A percentile compares a stretch with the other conserved stretches of the same genome.
Evolutionary conservation across 495 filamentous ascomycete species (phyloP).

Genomic region (Aspergillus sclerotiicarbonarius): DNA sequence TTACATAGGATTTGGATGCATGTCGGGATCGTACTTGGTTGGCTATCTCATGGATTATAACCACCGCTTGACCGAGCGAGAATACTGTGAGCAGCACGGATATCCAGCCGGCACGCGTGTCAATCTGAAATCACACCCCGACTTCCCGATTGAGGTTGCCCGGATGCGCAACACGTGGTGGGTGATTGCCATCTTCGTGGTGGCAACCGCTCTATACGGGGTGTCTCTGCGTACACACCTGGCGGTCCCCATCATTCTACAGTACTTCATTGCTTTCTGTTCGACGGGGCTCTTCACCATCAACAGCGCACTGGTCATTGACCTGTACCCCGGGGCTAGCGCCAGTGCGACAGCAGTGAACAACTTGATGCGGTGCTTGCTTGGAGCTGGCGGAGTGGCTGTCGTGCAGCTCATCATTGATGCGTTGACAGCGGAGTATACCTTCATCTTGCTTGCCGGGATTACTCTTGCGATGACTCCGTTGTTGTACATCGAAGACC

Average conservation of each 20-base stretch:
- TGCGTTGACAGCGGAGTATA: constrained; percentile 56
- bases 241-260: constrained; percentile 54
- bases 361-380: constrained; percentile 65
- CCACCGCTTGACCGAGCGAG: constrained; percentile 33
- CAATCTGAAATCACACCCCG: constrained; percentile 38
- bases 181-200: constrained; percentile 36
- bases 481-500: constrained; percentile 37
- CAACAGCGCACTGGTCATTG: constrained; percentile 61
- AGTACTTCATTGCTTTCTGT: constrained; percentile 51
- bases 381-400: constrained; percentile 65
- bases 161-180: constrained; percentile 48
- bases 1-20: constrained; percentile 32
- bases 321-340: constrained; percentile 60
- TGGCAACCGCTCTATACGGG: constrained; percentile 30
- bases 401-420: constrained; percentile 62
- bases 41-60: constrained; percentile 44
- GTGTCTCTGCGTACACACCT: constrained; percentile 36
- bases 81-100: constrained; percentile 38
- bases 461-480: constrained; percentile 37
- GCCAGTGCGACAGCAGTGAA: constrained; percentile 69
- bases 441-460: constrained; percentile 59
- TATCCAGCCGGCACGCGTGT: constrained; percentile 41
- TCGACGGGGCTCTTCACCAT: constrained; percentile 52
- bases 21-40: constrained; percentile 35
- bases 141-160: constrained; percentile 52